Evolutionary conservation across 1,284 basidiomycete species (phyloP).

Genomic region (Pulveroboletus sp.): DNA sequence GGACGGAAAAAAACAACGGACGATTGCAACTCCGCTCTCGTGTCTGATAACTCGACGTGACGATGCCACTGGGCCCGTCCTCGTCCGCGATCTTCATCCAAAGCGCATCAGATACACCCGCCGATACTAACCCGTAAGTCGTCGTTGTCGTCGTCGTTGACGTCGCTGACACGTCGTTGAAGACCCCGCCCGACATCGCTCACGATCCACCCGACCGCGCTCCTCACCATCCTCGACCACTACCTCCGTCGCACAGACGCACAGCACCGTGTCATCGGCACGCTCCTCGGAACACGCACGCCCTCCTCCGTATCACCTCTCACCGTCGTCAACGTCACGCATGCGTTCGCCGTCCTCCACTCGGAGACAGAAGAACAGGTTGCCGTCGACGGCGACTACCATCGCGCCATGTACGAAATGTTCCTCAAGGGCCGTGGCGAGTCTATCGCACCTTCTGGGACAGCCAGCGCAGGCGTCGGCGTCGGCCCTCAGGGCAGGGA

Average conservation of each 20-base stretch:
- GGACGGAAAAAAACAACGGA: slow-evolving; percentile 1
- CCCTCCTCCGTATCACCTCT: slow-evolving; percentile 46
- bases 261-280: slow-evolving; percentile 93
- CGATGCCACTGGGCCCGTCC: slow-evolving; percentile 65
- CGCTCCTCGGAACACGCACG: slow-evolving; percentile 80
- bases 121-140: slow-evolving; percentile 40
- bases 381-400: slow-evolving; percentile 95
- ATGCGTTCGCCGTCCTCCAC: slow-evolving; percentile 87
- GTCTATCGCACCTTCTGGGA: slow-evolving; percentile 17
- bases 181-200: slow-evolving; percentile 68
- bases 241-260: slow-evolving; percentile 84
- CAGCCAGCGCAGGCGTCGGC: slow-evolving; percentile 14
- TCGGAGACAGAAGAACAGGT: slow-evolving; percentile 91
- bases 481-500: slow-evolving; percentile 23
- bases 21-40: slow-evolving; percentile 33
- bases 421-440: slow-evolving; percentile 82
- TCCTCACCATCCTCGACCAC: slow-evolving; percentile 96
- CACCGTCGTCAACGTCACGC: slow-evolving; percentile 62
- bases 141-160: background rate
- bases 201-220: slow-evolving; percentile 87
- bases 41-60: slow-evolving; percentile 15
- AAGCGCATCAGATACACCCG: slow-evolving; percentile 32
- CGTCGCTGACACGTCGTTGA: slow-evolving; percentile 31
- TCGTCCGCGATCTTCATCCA: slow-evolving; percentile 70
- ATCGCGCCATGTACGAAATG: slow-evolving; percentile 90